Conservation (phyloP, 208 protist species). For the Paratrypanosoma confusum region DNA sequence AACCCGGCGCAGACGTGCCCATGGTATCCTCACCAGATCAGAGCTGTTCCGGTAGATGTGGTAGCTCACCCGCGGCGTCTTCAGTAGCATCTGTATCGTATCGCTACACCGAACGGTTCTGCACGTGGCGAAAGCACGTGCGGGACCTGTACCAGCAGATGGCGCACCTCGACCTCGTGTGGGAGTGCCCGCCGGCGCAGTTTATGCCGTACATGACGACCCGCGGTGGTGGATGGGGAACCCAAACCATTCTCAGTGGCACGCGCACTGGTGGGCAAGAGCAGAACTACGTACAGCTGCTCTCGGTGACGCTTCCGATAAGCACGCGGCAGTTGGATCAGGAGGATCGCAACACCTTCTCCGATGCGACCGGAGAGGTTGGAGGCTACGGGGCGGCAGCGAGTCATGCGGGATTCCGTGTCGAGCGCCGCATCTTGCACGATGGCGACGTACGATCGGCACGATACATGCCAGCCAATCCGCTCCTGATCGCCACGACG, state of each 20-base stretch:
- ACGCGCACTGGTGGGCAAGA: conserved; percentile 72
- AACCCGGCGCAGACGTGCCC: no score
- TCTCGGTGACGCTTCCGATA: conserved; percentile 49
- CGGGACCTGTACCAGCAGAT: conserved; percentile 81
- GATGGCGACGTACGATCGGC: conserved; percentile 74
- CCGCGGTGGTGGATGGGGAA: conserved; percentile 37
- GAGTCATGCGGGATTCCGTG: conserved; percentile 30
- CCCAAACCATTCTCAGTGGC: conserved; percentile 65
- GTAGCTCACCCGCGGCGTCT: neutral
- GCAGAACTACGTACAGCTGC: conserved; percentile 76
- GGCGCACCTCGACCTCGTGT: conserved; percentile 79
- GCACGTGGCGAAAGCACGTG: conserved; percentile 83
- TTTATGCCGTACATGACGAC: conserved; percentile 74
- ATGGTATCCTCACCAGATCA: no score
- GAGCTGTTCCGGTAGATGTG: neutral
- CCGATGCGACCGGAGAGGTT: conserved; percentile 81
- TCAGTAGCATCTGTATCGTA: conserved; percentile 18
- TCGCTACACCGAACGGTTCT: conserved; percentile 59
- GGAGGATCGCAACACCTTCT: conserved; percentile 28
- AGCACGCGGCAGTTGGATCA: conserved; percentile 31
- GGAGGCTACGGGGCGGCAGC: conserved; percentile 85
- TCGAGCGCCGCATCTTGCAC: conserved; percentile 78
- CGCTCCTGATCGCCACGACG: conserved; percentile 61
- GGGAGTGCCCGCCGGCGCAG: conserved; percentile 65
- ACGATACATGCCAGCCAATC: conserved; percentile 80